These are phyloP conservation scores for Cokeromyces recurvatus DNA, from an alignment of 371 early-diverging fungal genomes.

Conservation along the genomic window DNA sequence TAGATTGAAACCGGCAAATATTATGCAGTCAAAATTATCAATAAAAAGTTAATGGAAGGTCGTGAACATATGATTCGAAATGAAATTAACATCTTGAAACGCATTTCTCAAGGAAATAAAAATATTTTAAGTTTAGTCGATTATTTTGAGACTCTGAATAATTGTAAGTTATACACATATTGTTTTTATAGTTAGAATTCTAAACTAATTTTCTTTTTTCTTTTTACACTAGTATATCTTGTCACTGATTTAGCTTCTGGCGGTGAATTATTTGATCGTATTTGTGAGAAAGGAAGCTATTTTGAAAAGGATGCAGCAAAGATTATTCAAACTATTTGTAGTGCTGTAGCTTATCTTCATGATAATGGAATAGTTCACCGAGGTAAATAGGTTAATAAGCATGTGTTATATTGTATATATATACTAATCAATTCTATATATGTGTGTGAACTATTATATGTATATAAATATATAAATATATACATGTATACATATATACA, in stretches of 20 bases:
- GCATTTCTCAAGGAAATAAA: slow-evolving; percentile 80
- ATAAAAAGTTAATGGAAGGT: slow-evolving; percentile 84
- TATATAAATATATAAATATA: no score
- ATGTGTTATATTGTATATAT: no score
- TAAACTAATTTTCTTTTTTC: background rate
- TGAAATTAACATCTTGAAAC: slow-evolving; percentile 81
- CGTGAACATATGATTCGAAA: slow-evolving; percentile 88
- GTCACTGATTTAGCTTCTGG: slow-evolving; percentile 88
- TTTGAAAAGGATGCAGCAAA: slow-evolving; percentile 87
- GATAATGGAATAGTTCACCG: slow-evolving; percentile 84
- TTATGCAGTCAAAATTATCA: slow-evolving; percentile 91
- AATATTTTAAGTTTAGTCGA: slow-evolving; percentile 85
- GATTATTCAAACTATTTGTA: slow-evolving; percentile 69
- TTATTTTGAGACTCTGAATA: slow-evolving; percentile 90
- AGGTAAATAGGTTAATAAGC: slow-evolving; percentile 53
- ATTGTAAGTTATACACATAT: slow-evolving; percentile 49
- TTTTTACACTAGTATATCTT: slow-evolving; percentile 73
- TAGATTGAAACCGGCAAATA: slow-evolving; percentile 79
- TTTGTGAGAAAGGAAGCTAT: slow-evolving; percentile 75
- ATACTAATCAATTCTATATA: no score
- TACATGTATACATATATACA: background rate
- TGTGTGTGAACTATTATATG: slow-evolving; percentile 1
- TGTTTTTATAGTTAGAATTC: no score
- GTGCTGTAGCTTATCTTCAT: slow-evolving; percentile 81
- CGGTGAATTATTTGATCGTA: slow-evolving; percentile 89